Evolutionary conservation across 441 rosid genomes (phyloP).

Genomic region (Melastoma candidum): DNA sequence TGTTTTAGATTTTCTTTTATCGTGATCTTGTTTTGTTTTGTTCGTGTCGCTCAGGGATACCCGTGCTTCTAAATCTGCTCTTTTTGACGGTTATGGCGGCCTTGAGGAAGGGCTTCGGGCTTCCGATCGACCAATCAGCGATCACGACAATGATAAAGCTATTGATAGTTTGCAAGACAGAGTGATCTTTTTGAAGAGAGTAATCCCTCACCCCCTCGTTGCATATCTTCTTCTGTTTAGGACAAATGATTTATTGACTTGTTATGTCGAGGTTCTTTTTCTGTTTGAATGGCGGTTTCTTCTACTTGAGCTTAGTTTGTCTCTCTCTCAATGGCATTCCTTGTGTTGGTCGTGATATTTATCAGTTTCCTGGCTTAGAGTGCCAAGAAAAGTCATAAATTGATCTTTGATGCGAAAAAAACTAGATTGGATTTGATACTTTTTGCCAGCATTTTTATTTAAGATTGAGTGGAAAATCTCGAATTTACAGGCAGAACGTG

Average conservation of each 20-base stretch:
- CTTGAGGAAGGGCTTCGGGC: constrained; percentile 71
- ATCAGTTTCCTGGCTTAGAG: not conserved
- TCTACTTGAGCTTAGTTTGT: no score
- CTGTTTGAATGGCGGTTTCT: not conserved
- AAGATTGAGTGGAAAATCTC: no score
- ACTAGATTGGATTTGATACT: no score
- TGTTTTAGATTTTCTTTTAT: no score
- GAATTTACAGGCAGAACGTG: no score
- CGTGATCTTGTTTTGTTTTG: no score
- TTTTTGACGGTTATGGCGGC: constrained; percentile 50
- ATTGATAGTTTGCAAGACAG: constrained; percentile 57
- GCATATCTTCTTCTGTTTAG: constrained; percentile 5
- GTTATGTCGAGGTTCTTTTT: not conserved
- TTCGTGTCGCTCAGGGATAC: constrained; percentile 40
- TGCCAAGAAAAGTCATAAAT: no score
- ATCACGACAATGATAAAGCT: constrained; percentile 67
- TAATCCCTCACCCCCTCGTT: constrained; percentile 22
- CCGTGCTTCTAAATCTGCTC: constrained; percentile 48
- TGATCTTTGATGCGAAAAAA: no score
- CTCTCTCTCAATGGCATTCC: no score
- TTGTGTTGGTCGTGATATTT: not conserved
- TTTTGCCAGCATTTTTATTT: no score
- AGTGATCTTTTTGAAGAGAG: constrained; percentile 63
- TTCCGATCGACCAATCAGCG: constrained; percentile 40
- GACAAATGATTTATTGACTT: not conserved